These are phyloP conservation scores for Spathaspora arborariae DNA, from an alignment of 805 yeast species.

Conservation along the genomic window DNA sequence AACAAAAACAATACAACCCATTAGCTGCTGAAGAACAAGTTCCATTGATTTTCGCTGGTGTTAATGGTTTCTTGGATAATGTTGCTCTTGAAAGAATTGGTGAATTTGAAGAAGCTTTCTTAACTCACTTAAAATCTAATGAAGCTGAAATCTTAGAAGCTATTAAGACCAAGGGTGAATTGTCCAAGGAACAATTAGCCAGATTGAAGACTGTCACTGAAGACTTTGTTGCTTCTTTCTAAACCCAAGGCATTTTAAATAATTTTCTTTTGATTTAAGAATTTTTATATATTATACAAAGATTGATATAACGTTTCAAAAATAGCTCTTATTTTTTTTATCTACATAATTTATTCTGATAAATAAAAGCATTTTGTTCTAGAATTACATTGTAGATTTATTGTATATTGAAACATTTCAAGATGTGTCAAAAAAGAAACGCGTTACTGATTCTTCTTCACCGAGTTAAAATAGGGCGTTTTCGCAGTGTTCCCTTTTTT, in stretches of 20 bases:
- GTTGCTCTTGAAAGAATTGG: slow-evolving; percentile 81
- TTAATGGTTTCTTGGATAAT: slow-evolving; percentile 95
- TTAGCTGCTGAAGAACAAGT: slow-evolving; percentile 99
- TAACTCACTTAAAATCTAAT: slow-evolving; percentile 87
- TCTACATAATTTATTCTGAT: slow-evolving; percentile 3
- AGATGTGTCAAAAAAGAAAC: too few species aligned
- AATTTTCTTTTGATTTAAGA: slow-evolving; percentile 1
- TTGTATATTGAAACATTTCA: background rate
- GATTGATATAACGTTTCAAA: background rate
- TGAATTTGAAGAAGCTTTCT: slow-evolving; percentile 90
- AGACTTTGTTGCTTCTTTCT: slow-evolving; percentile 87
- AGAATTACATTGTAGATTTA: background rate
- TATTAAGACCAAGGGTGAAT: slow-evolving; percentile 85
- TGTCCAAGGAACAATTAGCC: slow-evolving; percentile 81
- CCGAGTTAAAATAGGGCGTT: background rate
- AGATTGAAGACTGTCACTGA: slow-evolving; percentile 89
- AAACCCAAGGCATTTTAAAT: slow-evolving; percentile 16
- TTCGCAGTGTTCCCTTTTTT: too few species aligned
- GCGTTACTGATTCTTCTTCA: too few species aligned
- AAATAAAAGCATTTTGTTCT: background rate
- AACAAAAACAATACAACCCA: slow-evolving; percentile 97
- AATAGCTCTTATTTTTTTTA: slow-evolving; percentile 5
- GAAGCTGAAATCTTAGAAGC: slow-evolving; percentile 79
- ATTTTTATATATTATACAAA: background rate
- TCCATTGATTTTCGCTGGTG: slow-evolving; percentile 99